These are phyloP conservation scores for Achaetomium macrosporum DNA, from an alignment of 2,329 filamentous ascomycete genomes.

Conservation along the genomic window DNA sequence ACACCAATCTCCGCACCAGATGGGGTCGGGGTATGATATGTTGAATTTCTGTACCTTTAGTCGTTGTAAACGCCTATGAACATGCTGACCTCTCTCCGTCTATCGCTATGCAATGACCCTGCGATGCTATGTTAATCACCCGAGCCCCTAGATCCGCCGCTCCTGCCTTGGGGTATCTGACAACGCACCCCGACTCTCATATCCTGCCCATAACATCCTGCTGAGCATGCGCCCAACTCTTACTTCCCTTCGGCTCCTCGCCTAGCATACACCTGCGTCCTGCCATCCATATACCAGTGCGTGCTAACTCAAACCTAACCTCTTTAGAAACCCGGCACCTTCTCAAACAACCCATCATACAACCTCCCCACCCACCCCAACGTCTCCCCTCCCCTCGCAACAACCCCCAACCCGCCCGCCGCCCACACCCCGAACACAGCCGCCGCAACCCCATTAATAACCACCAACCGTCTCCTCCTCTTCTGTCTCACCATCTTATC, in stretches of 20 bases:
- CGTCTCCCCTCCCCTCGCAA: constrained; percentile 64
- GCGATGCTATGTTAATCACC: background rate
- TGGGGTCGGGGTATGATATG: too few species aligned
- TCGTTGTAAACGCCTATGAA: background rate
- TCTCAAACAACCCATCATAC: constrained; percentile 66
- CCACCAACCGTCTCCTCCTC: constrained; percentile 62
- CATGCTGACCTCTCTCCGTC: constrained; percentile 1
- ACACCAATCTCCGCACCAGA: too few species aligned
- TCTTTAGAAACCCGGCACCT: constrained; percentile 22
- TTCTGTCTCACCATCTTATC: constrained; percentile 43
- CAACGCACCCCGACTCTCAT: background rate
- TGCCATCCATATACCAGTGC: background rate
- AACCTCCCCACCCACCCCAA: constrained; percentile 73
- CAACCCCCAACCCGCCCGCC: constrained; percentile 70
- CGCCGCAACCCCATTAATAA: constrained; percentile 59
- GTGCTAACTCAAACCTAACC: background rate
- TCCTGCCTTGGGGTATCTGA: background rate
- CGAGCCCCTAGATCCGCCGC: background rate
- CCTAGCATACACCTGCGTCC: too few species aligned
- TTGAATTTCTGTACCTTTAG: too few species aligned
- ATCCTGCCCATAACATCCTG: too few species aligned
- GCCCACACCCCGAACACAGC: constrained; percentile 66
- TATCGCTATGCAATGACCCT: constrained; percentile 12
- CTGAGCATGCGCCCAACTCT: too few species aligned
- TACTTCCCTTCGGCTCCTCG: too few species aligned